Conservation (phyloP, 129 eudicot species). For the Saposhnikovia divaricata region DNA sequence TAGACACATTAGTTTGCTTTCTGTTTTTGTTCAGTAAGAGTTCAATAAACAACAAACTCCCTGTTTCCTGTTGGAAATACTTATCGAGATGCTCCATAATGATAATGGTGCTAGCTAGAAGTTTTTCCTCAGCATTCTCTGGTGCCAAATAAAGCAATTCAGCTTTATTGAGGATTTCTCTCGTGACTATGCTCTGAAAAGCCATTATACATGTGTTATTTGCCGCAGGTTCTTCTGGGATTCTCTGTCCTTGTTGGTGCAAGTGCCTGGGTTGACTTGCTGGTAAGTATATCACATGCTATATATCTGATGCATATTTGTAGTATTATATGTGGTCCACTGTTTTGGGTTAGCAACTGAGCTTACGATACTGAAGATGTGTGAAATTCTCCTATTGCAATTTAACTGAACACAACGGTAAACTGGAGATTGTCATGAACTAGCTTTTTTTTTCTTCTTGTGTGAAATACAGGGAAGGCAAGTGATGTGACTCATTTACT, state of each 20-base stretch:
- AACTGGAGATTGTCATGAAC: neutral
- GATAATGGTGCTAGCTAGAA: neutral
- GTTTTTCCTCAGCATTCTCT: neutral
- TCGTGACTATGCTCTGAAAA: neutral
- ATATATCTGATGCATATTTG: neutral
- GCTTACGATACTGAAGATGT: neutral
- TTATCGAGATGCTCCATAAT: neutral
- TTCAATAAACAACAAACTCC: neutral
- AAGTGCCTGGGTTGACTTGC: slow-evolving; percentile 95
- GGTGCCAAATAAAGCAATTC: neutral
- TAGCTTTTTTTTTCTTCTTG: neutral
- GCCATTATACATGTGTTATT: neutral
- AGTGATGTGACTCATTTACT: neutral
- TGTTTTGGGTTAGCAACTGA: neutral
- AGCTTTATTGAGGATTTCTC: neutral
- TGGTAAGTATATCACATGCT: slow-evolving; percentile 36
- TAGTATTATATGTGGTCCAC: neutral
- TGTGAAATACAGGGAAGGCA: neutral
- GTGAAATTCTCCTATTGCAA: neutral
- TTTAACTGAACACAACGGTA: neutral
- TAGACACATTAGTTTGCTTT: neutral
- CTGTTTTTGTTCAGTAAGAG: neutral
- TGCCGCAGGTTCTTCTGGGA: slow-evolving; percentile 82
- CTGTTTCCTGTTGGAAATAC: neutral
- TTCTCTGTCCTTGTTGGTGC: slow-evolving; percentile 97